Base-by-base conservation (phyloP, 306 rosid species). In the Clitoria ternatea region DNA sequence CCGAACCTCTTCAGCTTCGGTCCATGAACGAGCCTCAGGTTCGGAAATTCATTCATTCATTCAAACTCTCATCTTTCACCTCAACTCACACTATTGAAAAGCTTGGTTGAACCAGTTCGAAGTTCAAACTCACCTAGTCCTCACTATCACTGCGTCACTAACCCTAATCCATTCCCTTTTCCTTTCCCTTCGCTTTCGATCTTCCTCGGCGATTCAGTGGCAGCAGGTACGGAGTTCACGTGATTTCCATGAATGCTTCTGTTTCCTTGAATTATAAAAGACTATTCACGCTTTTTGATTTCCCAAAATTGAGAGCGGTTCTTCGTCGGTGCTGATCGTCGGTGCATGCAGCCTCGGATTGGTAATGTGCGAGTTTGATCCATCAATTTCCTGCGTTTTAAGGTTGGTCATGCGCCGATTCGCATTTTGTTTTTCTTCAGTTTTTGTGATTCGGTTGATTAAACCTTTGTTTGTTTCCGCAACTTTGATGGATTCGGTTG, bases 301-400 rank as follows among this genome's bases (percentile, higher is more conserved):
- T 43, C 73, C 56, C 56, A 52, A 61, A 66, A 43, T 61, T 69
- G 70, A 71, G 82, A 30, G 19, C 62, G 59, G 65, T 64, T 70
- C 52, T 66, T 69, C 69, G 12, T 61, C 77, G 40, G 49, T 33
- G 53, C 60, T 69, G 87, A 86, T 85, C 91, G 57, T 76, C 19
- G 24, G 40, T 48, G 79, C 84, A 69, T 54, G 77, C 69, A 36
- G 44, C 54, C 47, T 43, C 26, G 39, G 74, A 42, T 69, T 69
- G 52, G 79, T 84, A 78, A 80, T 85, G 82, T 75, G 66, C 79
- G 85, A 56, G 70, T 77, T 85, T 81, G 94, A 89, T 87, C 90
- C 85, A 73, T 57, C 75, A 32, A 13, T 80, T 61, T 59, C 48
- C 60, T 47, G 50, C 12, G 42, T 57, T 82, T 80, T 68, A 72